Percentiles rank a stretch among this genome's conserved stretches.
phyloP scores from a whole-genome alignment of 2,329 filamentous ascomycete species.

The Blumeriella jaapii region DNA sequence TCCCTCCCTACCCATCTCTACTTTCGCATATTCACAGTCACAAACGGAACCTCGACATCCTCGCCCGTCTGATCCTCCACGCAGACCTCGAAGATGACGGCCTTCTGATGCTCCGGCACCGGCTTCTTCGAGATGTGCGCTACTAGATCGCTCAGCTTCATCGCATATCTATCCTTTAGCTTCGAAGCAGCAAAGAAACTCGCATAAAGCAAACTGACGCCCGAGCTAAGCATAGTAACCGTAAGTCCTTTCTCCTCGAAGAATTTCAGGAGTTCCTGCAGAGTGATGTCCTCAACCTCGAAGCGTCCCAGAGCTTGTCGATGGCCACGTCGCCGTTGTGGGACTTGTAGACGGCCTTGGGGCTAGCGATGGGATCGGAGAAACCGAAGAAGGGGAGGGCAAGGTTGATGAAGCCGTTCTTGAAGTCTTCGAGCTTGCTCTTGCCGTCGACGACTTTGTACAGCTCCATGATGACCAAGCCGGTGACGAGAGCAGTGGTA shows the following conservation, averaged over 20 bases:
- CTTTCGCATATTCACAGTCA: conserved; percentile 59
- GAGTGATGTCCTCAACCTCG: conserved; percentile 74
- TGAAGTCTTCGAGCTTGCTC: conserved; percentile 94
- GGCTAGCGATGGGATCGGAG: conserved; percentile 88
- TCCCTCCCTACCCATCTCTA: conserved; percentile 9
- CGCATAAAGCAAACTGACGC: conserved; percentile 87
- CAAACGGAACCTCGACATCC: conserved; percentile 94
- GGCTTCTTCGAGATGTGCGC: conserved; percentile 86
- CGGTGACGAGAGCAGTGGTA: conserved; percentile 89
- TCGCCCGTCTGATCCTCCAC: conserved; percentile 80
- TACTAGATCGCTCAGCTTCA: conserved; percentile 83
- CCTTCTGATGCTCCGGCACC: conserved; percentile 83
- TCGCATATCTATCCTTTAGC: conserved; percentile 65
- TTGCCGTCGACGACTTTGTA: conserved; percentile 97
- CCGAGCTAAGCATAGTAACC: conserved; percentile 93
- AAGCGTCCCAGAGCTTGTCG: conserved; percentile 99
- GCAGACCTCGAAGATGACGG: conserved; percentile 93
- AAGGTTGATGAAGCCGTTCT: conserved; percentile 96
- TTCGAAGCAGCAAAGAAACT: conserved; percentile 74
- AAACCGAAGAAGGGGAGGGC: conserved; percentile 97
- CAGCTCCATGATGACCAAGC: conserved; percentile 81
- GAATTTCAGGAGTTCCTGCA: conserved; percentile 70
- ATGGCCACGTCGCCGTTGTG: conserved; percentile 69
- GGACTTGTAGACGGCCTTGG: conserved; percentile 81
- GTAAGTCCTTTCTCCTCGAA: conserved; percentile 73